A percentile compares a stretch with the other conserved stretches of the same genome.
Evolutionary conservation across 1,139 yeast genomes (phyloP).

Genomic region (Hyphopichia khmerensis): DNA sequence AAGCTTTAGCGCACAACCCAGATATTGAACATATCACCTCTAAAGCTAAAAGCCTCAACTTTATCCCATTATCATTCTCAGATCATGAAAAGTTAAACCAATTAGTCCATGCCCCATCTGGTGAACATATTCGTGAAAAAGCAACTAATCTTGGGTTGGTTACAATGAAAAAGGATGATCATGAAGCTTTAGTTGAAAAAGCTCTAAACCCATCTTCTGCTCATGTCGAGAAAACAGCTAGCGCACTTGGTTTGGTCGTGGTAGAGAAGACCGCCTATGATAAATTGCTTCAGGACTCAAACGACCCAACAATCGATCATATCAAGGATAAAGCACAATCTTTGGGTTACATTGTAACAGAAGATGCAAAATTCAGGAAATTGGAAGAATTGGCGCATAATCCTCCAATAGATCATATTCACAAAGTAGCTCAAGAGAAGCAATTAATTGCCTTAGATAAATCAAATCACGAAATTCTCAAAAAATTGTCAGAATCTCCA

Average conservation of each 20-base stretch:
- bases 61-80: neutral
- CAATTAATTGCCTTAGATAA: slow-evolving; percentile 4
- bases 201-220: slow-evolving; percentile 24
- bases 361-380: slow-evolving; percentile 10
- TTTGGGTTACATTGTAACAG: slow-evolving; percentile 10
- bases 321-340: slow-evolving; percentile 11
- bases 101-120: slow-evolving; percentile 14
- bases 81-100: neutral
- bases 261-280: slow-evolving; percentile 17
- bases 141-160: slow-evolving; percentile 16
- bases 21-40: slow-evolving; percentile 9
- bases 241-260: slow-evolving; percentile 19
- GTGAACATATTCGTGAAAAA: slow-evolving; percentile 12
- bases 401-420: slow-evolving; percentile 16
- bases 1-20: slow-evolving; percentile 8
- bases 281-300: slow-evolving; percentile 11
- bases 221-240: slow-evolving; percentile 21
- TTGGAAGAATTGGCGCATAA: slow-evolving; percentile 10
- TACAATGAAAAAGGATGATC: slow-evolving; percentile 7
- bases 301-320: slow-evolving; percentile 13
- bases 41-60: neutral
- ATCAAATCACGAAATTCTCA: slow-evolving; percentile 10
- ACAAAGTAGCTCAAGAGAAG: slow-evolving; percentile 11
- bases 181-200: slow-evolving; percentile 8
- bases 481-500: slow-evolving; percentile 21